phyloP scores from a whole-genome alignment of 2,329 filamentous ascomycete species.

The Hypoxylon rubiginosum region DNA sequence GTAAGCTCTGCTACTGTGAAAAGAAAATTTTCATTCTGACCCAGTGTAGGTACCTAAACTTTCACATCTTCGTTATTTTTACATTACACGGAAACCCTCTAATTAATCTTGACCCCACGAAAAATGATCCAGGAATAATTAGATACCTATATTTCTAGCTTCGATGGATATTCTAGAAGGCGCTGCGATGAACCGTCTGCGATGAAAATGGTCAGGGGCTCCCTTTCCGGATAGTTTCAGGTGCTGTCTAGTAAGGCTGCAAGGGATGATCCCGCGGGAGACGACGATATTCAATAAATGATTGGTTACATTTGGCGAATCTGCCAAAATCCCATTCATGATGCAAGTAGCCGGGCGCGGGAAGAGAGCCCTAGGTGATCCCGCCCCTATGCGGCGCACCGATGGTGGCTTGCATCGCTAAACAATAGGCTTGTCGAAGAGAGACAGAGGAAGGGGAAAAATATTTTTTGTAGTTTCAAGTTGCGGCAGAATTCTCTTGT shows the following conservation, averaged over 20 bases:
- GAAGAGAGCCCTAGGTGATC: constrained; percentile 46
- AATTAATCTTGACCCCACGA: constrained; percentile 1
- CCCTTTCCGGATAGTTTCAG: constrained; percentile 43
- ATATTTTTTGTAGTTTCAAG: constrained; percentile 1
- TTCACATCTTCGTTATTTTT: not conserved
- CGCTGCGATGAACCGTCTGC: constrained; percentile 39
- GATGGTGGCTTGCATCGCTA: constrained; percentile 42
- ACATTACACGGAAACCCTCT: not conserved
- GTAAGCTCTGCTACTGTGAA: not conserved
- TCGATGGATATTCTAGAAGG: constrained; percentile 50
- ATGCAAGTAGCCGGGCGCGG: constrained; percentile 51
- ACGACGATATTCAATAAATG: constrained; percentile 38
- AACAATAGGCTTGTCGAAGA: constrained; percentile 44
- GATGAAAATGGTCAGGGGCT: constrained; percentile 43
- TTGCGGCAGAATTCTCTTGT: not conserved
- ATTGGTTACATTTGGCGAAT: constrained; percentile 53
- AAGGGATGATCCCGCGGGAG: constrained; percentile 40
- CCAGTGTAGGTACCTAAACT: not conserved
- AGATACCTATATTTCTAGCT: constrained; percentile 39
- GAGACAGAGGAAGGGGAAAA: not conserved
- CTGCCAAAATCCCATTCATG: constrained; percentile 43
- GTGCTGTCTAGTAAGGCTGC: constrained; percentile 48
- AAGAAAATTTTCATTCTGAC: not conserved
- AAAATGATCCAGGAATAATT: constrained; percentile 28
- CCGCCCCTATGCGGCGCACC: constrained; percentile 47